Base-by-base conservation (phyloP, 1,284 basidiomycete species). In the Coriolopsis trogii region DNA sequence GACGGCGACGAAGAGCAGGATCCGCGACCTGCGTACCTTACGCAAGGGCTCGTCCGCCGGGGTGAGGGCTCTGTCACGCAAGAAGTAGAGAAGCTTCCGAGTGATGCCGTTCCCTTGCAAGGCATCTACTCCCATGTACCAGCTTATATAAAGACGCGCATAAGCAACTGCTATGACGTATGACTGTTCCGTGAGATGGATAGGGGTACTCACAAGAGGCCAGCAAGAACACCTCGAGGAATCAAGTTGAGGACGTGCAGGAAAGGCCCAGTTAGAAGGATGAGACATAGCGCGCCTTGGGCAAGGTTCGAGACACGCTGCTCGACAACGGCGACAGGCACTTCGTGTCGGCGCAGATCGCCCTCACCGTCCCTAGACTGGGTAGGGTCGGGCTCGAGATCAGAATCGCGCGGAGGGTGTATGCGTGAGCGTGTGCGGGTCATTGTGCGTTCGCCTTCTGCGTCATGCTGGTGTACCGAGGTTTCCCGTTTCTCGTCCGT, bases 71-170 rank as follows among this genome's bases (percentile, higher is more conserved):
- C 73, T 82, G 67, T 98, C 95, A 36, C 84, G 80, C 37, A 97
- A 70, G 53, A 98, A 84, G 67, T 88, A 96, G 13, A 95, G 74
- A 6, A 96, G 76, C 63, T 93, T 93, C 54, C 78, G 75, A 0
- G 93, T 93, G 51, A 98, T 93, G 3, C 90, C 91, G 54, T 95
- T 97, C 3, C 79, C 81, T 36, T 83, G 80, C 21, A 98, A 79
- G 0, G 92, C 92, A 57, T 91, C 87, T 5, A 78, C 78, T n/a
- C 91, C 91, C 91, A 95, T 94, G 67, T 85, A 94, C 92, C 91
- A 93, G 73, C 89, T 89, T 46, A 16, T 16, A 34, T 8, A 16
- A 4, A 4, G 33, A 16, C n/a, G 7, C 9, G 15, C 59, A 66
- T 15, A 63, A 16, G 59, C 18, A 63, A 54, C 42, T 33, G 7